Evolutionary conservation across 306 rosid species (phyloP).

Genomic region (Inga leiocalycina): DNA sequence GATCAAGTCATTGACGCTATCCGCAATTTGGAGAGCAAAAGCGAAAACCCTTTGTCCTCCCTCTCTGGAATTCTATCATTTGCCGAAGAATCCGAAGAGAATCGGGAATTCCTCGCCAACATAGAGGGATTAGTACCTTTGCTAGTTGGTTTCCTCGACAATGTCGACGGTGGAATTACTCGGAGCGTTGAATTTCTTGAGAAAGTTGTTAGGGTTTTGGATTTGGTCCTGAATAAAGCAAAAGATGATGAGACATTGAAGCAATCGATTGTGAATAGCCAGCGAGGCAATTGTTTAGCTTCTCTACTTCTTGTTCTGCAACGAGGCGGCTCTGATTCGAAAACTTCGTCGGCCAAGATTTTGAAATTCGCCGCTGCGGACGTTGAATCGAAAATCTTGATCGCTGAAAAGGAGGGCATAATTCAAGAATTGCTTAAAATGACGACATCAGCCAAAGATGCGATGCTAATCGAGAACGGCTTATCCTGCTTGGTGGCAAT

Average conservation of each 20-base stretch:
- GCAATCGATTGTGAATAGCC: slow-evolving; percentile 44
- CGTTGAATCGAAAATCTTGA: slow-evolving; percentile 61
- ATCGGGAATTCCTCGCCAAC: slow-evolving; percentile 56
- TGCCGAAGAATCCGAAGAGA: slow-evolving; percentile 63
- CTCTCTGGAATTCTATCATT: slow-evolving; percentile 49
- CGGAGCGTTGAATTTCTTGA: slow-evolving; percentile 43
- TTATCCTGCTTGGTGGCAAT: slow-evolving; percentile 62
- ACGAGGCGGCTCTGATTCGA: slow-evolving; percentile 51
- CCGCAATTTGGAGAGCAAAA: not conserved
- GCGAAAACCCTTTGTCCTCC: slow-evolving; percentile 32
- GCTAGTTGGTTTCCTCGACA: slow-evolving; percentile 59
- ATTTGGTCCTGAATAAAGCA: slow-evolving; percentile 45
- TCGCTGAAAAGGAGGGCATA: slow-evolving; percentile 67
- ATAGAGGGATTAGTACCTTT: slow-evolving; percentile 47
- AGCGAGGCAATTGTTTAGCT: slow-evolving; percentile 38
- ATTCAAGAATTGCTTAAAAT: slow-evolving; percentile 52
- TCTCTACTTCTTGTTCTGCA: slow-evolving; percentile 60
- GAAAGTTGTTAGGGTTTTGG: slow-evolving; percentile 50
- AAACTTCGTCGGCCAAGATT: slow-evolving; percentile 55
- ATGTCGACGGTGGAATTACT: slow-evolving; percentile 45
- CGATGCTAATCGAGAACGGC: slow-evolving; percentile 51
- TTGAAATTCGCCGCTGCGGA: slow-evolving; percentile 55
- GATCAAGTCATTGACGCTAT: slow-evolving; percentile 49
- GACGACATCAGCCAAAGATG: slow-evolving; percentile 54
- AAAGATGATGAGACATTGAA: slow-evolving; percentile 42